Base-by-base conservation (phyloP, 2,329 filamentous ascomycete species). In the Fusarium globosum region DNA sequence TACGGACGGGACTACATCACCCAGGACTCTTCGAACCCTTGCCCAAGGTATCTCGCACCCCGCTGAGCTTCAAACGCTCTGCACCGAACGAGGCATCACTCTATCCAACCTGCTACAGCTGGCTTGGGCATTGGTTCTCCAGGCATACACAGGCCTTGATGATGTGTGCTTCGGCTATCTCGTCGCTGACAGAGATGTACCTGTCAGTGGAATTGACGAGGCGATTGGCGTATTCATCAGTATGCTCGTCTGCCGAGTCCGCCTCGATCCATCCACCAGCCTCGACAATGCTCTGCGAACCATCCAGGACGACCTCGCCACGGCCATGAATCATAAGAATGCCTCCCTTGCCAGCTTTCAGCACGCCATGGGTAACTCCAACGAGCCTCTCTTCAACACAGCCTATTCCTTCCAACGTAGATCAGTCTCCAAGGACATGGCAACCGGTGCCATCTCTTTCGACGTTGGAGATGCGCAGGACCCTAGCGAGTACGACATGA, bases 391-490 rank as follows among this genome's bases (percentile, higher is more conserved):
- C 8, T 74, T 74, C 39, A 74, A 74, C 48, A 76, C 76, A 16
- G 74, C 73, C 33, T 76, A 76, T 36, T 76, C 74, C 0, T 76
- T 76, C 36, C 74, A 76, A 28, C 62, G 74, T 4, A 38, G 74
- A 4, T 73, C 74, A 3, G 48, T 61, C 20, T 65, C 62, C 33
- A 76, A 73, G 12, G 36, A 36, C 1, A 74, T 76, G 71, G 42
- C 61, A 0, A 68, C 51, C 3, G 69, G 61, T 4, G 14, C 65
- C 3, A 23, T 76, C 6, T 72, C 69, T 1, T 76, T 76, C 35
- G 69, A 73, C 12, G 26, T 75, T 12, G 55, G 6, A 6, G 49
- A 73, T 15, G 72, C 69, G 3, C 61, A 71, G 6, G 72, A 75
- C 4, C 72, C 72, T 6, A 75, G 51, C 20, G 76, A 77, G n/a